Evolutionary conservation across 2,329 filamentous ascomycete species (phyloP).

Genomic region (Alternaria gaisen): DNA sequence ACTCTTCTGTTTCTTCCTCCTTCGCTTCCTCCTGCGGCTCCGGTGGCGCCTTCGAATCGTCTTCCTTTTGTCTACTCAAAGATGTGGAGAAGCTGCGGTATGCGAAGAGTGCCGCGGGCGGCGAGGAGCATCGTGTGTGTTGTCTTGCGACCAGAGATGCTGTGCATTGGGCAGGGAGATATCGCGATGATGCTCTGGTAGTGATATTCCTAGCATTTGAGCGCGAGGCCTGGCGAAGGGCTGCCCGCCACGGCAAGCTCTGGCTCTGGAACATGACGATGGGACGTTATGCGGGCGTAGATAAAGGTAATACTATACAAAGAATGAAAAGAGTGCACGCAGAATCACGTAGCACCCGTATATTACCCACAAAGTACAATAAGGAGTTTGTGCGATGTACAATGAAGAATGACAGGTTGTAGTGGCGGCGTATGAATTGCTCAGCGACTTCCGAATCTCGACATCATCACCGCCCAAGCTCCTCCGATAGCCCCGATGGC

Average conservation of each 20-base stretch:
- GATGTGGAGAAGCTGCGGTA: slow-evolving; percentile 53
- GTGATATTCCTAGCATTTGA: slow-evolving; percentile 48
- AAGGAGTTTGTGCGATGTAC: slow-evolving; percentile 21
- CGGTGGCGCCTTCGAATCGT: slow-evolving; percentile 59
- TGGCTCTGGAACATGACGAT: slow-evolving; percentile 68
- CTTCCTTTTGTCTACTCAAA: slow-evolving; percentile 63
- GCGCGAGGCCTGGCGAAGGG: slow-evolving; percentile 61
- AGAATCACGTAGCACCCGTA: slow-evolving; percentile 14
- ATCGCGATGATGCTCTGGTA: slow-evolving; percentile 34
- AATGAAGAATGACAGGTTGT: slow-evolving; percentile 13
- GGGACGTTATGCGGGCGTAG: slow-evolving; percentile 10
- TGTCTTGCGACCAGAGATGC: slow-evolving; percentile 37
- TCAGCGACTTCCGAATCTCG: slow-evolving; percentile 35
- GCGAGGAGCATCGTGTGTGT: slow-evolving; percentile 35
- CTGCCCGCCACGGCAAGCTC: slow-evolving; percentile 71
- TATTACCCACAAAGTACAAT: slow-evolving; percentile 4
- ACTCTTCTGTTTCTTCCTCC: slow-evolving; percentile 53
- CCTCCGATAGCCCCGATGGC: slow-evolving; percentile 27
- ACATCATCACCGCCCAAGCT: slow-evolving; percentile 38
- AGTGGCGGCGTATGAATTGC: slow-evolving; percentile 30
- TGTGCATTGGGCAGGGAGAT: slow-evolving; percentile 43
- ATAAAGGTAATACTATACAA: slow-evolving; percentile 15
- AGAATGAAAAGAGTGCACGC: slow-evolving; percentile 6
- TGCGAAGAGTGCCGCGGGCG: slow-evolving; percentile 44
- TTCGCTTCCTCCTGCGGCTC: slow-evolving; percentile 54